Conservation (phyloP, 139 green algal genomes). For the Asterochloris sp. region DNA sequence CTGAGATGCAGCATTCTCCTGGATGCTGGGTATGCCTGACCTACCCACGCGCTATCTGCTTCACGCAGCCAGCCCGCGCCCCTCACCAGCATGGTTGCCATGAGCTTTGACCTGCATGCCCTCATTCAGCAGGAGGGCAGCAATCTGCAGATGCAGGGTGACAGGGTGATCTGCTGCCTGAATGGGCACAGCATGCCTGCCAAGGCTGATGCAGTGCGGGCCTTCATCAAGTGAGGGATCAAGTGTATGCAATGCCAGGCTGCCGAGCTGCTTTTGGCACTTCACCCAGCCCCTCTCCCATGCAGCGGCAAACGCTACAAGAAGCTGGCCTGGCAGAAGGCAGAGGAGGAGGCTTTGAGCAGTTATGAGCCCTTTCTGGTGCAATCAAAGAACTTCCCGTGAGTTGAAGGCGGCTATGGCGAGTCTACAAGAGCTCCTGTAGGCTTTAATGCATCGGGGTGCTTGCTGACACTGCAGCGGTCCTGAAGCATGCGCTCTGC, state of each 20-base stretch:
- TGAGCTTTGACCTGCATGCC: too few relatives aligned
- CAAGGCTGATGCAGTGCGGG: background rate
- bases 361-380: slow-evolving; percentile 78
- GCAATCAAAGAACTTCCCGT: slow-evolving; percentile 69
- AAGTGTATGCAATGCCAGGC: background rate
- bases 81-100: too few relatives aligned
- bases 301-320: slow-evolving; percentile 49
- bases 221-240: slow-evolving; percentile 5
- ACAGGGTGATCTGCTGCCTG: background rate
- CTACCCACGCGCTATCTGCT: too few relatives aligned
- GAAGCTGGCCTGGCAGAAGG: slow-evolving; percentile 39
- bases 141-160: too few relatives aligned
- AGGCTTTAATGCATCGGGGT: background rate
- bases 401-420: slow-evolving; percentile 16
- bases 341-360: slow-evolving; percentile 40
- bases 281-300: background rate
- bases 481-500: background rate
- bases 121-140: too few relatives aligned
- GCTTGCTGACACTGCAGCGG: too few relatives aligned
- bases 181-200: slow-evolving; percentile 10
- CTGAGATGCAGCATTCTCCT: too few relatives aligned
- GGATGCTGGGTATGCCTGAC: too few relatives aligned
- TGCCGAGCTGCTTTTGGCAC: too few relatives aligned
- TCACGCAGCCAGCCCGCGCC: too few relatives aligned
- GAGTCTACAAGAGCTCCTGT: background rate